Percentiles rank a stretch among this genome's conserved stretches.
These are phyloP conservation scores for Rhodotorula diobovata DNA, from an alignment of 768 basidiomycete species.

Conservation along the genomic window DNA sequence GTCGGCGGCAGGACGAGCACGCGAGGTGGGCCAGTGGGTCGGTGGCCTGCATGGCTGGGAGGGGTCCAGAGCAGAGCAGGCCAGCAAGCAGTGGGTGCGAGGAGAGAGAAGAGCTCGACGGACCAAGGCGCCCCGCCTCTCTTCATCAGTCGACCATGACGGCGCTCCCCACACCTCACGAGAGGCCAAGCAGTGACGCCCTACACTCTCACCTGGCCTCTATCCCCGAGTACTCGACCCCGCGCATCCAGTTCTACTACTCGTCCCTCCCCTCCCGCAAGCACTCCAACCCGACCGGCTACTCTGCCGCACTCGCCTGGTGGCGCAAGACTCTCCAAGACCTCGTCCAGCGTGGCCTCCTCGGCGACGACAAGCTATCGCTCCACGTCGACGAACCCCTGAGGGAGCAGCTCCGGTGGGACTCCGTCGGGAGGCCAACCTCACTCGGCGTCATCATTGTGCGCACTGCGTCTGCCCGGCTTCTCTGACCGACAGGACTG, in stretches of 20 bases:
- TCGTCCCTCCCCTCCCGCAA: slow-evolving; percentile 32
- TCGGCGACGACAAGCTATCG: slow-evolving; percentile 28
- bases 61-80: no score
- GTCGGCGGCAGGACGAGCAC: slow-evolving; percentile 15
- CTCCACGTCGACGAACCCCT: slow-evolving; percentile 23
- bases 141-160: background rate
- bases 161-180: background rate
- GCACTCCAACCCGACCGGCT: slow-evolving; percentile 36
- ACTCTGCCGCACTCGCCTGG: slow-evolving; percentile 32
- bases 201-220: slow-evolving; percentile 8
- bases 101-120: no score
- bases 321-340: slow-evolving; percentile 28
- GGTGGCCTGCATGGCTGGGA: background rate
- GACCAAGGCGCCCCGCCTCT: no score
- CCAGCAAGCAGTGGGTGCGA: no score
- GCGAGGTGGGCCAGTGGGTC: slow-evolving; percentile 13
- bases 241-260: slow-evolving; percentile 27
- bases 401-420: slow-evolving; percentile 22
- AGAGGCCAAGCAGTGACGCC: background rate
- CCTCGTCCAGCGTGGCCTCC: slow-evolving; percentile 16
- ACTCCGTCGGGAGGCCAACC: slow-evolving; percentile 25
- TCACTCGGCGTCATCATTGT: slow-evolving; percentile 32
- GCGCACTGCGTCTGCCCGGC: background rate
- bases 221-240: slow-evolving; percentile 21
- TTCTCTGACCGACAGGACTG: rapidly evolving